Percentiles rank a stretch among this genome's conserved stretches.
These are phyloP conservation scores for Stephanocyclus meneghinianus DNA, from an alignment of 352 stramenopile species.

Conservation along the genomic window DNA sequence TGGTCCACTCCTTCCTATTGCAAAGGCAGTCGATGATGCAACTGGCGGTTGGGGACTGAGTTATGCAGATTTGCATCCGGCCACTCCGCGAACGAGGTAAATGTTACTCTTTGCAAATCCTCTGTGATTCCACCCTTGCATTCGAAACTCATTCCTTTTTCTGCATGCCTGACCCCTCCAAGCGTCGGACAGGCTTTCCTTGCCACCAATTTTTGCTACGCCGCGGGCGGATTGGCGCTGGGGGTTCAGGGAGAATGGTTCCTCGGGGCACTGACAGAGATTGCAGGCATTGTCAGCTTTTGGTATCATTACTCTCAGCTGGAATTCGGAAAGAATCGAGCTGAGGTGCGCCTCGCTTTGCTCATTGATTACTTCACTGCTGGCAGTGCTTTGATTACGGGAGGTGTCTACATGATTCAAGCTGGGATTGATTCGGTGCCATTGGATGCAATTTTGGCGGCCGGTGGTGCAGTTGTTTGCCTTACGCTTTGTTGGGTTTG, in stretches of 20 bases:
- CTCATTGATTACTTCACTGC: conserved; percentile 77
- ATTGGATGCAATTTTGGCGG: conserved; percentile 32
- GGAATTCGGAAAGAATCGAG: conserved; percentile 52
- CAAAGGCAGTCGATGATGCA: conserved; percentile 57
- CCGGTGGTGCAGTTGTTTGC: conserved; percentile 49
- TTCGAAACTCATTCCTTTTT: background rate
- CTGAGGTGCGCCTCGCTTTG: conserved; percentile 67
- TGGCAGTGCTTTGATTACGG: conserved; percentile 49
- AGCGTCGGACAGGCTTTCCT: conserved; percentile 64
- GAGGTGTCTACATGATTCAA: conserved; percentile 54
- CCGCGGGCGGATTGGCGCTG: conserved; percentile 55
- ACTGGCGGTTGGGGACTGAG: conserved; percentile 65
- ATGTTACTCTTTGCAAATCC: too few species aligned
- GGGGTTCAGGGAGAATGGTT: conserved; percentile 58
- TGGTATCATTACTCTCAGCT: conserved; percentile 79
- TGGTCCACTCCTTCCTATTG: conserved; percentile 54
- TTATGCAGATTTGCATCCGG: conserved; percentile 73
- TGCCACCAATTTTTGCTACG: conserved; percentile 77
- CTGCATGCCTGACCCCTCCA: background rate
- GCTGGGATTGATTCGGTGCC: conserved; percentile 40
- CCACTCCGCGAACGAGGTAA: conserved; percentile 47
- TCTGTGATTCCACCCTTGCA: too few species aligned
- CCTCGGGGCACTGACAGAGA: conserved; percentile 64
- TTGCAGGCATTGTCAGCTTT: conserved; percentile 69
- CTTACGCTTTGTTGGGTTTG: conserved; percentile 73